Percentiles rank a stretch among this genome's conserved stretches.
These are phyloP conservation scores for Urochloa ruziziensis DNA, from an alignment of 176 grass and related monocot species.

Conservation along the genomic window DNA sequence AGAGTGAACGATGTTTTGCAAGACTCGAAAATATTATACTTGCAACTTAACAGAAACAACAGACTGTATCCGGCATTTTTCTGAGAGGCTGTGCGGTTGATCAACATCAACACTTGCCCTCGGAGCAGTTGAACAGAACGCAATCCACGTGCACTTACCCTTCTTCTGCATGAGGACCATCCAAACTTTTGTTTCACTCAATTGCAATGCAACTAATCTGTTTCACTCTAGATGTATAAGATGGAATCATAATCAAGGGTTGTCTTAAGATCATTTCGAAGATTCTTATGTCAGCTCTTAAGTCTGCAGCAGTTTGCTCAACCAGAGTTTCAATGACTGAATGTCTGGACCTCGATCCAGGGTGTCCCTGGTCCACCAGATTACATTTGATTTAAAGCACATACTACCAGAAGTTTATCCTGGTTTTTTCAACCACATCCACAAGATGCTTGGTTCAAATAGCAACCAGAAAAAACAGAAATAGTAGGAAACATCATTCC, in stretches of 20 bases:
- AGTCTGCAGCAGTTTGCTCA: background rate
- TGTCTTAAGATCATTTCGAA: background rate
- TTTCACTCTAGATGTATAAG: background rate
- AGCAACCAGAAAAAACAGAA: slow-evolving; percentile 2
- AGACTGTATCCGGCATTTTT: slow-evolving; percentile 26
- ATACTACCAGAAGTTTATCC: slow-evolving; percentile 6
- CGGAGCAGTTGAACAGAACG: background rate
- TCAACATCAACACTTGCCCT: background rate
- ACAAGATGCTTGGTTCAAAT: background rate
- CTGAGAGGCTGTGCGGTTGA: background rate
- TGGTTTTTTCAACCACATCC: slow-evolving; percentile 24
- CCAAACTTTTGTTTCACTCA: background rate
- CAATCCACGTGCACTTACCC: background rate
- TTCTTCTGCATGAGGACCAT: background rate
- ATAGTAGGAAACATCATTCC: background rate
- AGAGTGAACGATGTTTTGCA: background rate
- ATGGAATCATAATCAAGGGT: background rate
- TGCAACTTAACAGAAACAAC: too few species aligned
- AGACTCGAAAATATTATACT: background rate
- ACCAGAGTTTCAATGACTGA: background rate
- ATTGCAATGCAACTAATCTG: background rate
- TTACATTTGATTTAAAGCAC: slow-evolving; percentile 23
- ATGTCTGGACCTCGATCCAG: slow-evolving; percentile 2
- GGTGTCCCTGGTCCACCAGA: slow-evolving; percentile 21
- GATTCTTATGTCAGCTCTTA: background rate